These are phyloP conservation scores for Hypoxylon sp. DNA, from an alignment of 2,329 filamentous ascomycete genomes.

Conservation along the genomic window DNA sequence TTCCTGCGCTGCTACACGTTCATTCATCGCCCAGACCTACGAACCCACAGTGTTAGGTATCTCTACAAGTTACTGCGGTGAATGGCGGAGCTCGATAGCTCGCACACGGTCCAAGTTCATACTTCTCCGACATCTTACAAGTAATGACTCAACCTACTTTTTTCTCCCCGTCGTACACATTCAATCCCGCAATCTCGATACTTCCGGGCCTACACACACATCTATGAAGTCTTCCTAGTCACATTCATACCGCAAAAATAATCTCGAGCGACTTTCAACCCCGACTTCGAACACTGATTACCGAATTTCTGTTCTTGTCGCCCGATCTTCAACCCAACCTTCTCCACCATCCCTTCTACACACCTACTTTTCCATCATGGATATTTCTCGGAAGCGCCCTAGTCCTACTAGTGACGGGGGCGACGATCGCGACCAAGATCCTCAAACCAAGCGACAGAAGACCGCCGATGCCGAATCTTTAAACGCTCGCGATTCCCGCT, in stretches of 20 bases:
- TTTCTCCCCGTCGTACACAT: background rate
- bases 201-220: background rate
- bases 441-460: constrained; percentile 49
- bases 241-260: background rate
- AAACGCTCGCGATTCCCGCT: constrained; percentile 32
- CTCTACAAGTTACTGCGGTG: background rate
- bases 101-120: background rate
- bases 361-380: constrained; percentile 34
- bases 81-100: background rate
- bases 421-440: constrained; percentile 33
- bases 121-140: background rate
- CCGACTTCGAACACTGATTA: background rate
- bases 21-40: background rate
- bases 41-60: background rate
- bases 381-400: constrained; percentile 47
- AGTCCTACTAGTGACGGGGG: constrained; percentile 39
- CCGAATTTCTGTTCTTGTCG: background rate
- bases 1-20: background rate
- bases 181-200: background rate
- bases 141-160: background rate
- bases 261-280: background rate
- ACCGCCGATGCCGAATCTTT: constrained; percentile 34
- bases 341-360: background rate
- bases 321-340: background rate
- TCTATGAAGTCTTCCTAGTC: background rate